Evolutionary conservation across 768 basidiomycete species (phyloP), one percentile per base, ranked within the genome.

Genomic region (Cystobasidium ongulense): DNA sequence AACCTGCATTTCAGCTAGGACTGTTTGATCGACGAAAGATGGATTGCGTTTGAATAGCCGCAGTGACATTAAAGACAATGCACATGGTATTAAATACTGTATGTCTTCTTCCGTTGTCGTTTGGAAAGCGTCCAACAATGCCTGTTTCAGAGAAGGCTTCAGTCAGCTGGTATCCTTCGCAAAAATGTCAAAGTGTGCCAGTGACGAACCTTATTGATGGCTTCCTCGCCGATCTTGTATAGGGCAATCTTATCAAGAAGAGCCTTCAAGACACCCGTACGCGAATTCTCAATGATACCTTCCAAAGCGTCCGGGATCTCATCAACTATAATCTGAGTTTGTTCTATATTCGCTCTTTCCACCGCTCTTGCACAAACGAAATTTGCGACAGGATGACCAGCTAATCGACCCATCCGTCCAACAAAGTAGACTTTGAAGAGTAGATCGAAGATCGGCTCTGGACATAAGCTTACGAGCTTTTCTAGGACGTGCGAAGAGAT

Each of bases 401-500:
- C 88, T 33, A 96, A 83, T 72, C 88, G 86, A 1, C 85, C 81
- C 41, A 96, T 83, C 75, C 88, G 81, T n/a, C 87, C 87, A 53
- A 82, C 80, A 79, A 98, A 89, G 81, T 96, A 94, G 0, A 85
- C 85, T 1, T 82, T 78, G 95, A 95, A 98, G 4, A 96, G 78
- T 0, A 84, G 78, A 36, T 81, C 79, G 78, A 94, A 93, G 1
- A 88, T 84, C 21, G 81, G 77, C 5, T 83, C 81, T 0, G 91
- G 88, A 21, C 87, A 86, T 63, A 85, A 85, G 4, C 82, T 81
- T 27, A 93, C 86, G 36, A 95, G 83, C 0, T 87, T 87, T 80
- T 97, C 93, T n/a, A 93, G 84, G 1, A 95, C 84, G 78, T 94
- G 92, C 0, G 94, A 95, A 0, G 93, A 89, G 1, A 91, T 91